phyloP scores from a whole-genome alignment of 164 flowering plant species.

The Cinnamomum chago region DNA sequence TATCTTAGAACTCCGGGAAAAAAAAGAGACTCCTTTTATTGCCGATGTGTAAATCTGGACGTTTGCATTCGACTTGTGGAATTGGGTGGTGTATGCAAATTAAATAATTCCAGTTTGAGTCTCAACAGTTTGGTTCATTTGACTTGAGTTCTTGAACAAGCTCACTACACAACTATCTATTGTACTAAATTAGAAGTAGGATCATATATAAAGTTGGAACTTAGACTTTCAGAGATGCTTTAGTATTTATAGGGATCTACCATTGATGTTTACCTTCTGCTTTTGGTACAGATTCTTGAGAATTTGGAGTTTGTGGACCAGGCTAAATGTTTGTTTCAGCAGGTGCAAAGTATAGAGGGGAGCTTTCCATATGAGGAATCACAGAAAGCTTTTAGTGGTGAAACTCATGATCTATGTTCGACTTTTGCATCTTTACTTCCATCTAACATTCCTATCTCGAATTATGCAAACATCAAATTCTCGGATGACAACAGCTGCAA shows the following conservation, averaged over 20 bases:
- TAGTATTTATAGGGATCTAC: slow-evolving; percentile 5
- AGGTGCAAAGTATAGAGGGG: slow-evolving; percentile 25
- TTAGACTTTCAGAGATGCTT: background rate
- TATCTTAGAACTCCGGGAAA: no score
- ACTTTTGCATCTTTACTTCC: slow-evolving; percentile 32
- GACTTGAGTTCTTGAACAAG: no score
- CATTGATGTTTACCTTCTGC: slow-evolving; percentile 4
- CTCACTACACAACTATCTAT: no score
- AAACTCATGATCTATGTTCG: slow-evolving; percentile 23
- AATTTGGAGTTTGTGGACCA: slow-evolving; percentile 47
- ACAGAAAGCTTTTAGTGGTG: slow-evolving; percentile 21
- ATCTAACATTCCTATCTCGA: slow-evolving; percentile 21
- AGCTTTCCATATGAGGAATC: slow-evolving; percentile 11
- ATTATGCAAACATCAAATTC: slow-evolving; percentile 17
- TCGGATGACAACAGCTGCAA: slow-evolving; percentile 11
- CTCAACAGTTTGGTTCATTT: no score
- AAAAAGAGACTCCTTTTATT: no score
- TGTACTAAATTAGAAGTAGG: no score
- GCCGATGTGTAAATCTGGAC: no score
- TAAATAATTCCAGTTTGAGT: no score
- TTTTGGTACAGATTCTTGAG: slow-evolving; percentile 49
- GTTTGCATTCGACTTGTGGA: no score
- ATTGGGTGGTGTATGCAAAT: no score
- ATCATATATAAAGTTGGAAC: no score
- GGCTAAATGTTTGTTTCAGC: slow-evolving; percentile 32